These are phyloP conservation scores for Pseudocohnilembus persalinus DNA, from an alignment of 169 alveolate genomes.

Conservation along the genomic window DNA sequence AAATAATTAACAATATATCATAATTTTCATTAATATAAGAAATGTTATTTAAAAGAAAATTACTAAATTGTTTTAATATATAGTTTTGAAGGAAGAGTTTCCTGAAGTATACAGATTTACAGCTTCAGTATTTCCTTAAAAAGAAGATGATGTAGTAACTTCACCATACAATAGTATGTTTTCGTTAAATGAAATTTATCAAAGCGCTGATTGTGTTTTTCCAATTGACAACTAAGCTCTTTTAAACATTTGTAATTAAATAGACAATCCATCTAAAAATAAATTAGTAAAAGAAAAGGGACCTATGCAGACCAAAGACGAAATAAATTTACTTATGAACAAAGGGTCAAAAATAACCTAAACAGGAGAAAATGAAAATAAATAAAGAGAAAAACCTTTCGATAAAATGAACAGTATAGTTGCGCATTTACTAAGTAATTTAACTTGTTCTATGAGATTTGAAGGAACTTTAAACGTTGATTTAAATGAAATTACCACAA, in stretches of 20 bases:
- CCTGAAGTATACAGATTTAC: conserved; percentile 89
- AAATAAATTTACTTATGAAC: conserved; percentile 22
- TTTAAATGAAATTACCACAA: conserved; percentile 95
- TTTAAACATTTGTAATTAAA: conserved; percentile 73
- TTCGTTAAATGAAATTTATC: conserved; percentile 83
- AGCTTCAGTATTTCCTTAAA: conserved; percentile 88
- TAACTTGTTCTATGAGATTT: conserved; percentile 94
- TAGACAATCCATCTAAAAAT: conserved; percentile 58
- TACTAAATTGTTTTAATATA: conserved; percentile 16
- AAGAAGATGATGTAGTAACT: conserved; percentile 92
- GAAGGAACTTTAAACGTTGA: conserved; percentile 94
- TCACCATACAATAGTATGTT: conserved; percentile 92
- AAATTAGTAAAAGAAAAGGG: conserved; percentile 54
- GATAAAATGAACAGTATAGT: conserved; percentile 80
- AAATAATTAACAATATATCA: not conserved
- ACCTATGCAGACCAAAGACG: conserved; percentile 35
- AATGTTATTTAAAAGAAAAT: too few species aligned
- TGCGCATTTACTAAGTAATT: conserved; percentile 75
- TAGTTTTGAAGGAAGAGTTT: conserved; percentile 83
- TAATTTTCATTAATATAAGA: not conserved
- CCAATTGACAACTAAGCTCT: conserved; percentile 91
- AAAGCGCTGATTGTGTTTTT: conserved; percentile 91
- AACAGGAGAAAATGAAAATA: conserved; percentile 42
- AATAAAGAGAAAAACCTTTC: conserved; percentile 65
- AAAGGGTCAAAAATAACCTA: conserved; percentile 34